Base-by-base conservation (phyloP, 2,329 filamentous ascomycete genomes). In the Capronia epimyces region DNA sequence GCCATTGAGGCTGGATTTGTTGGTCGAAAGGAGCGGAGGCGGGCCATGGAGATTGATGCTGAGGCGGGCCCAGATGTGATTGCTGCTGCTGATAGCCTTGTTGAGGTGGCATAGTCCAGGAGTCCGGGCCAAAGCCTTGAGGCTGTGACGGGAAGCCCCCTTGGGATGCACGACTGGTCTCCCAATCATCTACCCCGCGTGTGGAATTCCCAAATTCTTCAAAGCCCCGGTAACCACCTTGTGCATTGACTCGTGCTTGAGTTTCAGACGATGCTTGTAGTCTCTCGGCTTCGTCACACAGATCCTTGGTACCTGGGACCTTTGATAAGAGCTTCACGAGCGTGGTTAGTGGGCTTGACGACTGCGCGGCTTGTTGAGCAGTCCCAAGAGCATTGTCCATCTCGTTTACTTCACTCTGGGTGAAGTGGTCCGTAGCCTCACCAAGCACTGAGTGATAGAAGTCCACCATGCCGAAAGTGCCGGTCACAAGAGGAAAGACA, bases 321-420 rank as follows among this genome's bases (percentile, higher is more conserved):
- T 91, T 84, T 40, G 79, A 76, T 18, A 96, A 70, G 2, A 93
- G 76, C 22, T 83, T 81, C 43, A 87, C 84, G 56, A 97, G 82
- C 49, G 84, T 79, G 32, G 68, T 68, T 66, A 80, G 46, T 2
- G 71, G 67, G 21, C 65, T 66, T 24, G 69, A 71, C 7, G 69
- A 68, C 18, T 66, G 60, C 6, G 73, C 71, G 37, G 68, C 65
- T 16, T 73, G 75, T 69, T 82, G 77, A 8, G 86, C 86, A 56
- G 83, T 83, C 58, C 83, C 82, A 40, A 93, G 75, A 3, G 83
- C 86, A 55, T 83, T 70, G 59, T 93, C 84, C 62, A 91, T 82
- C 66, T 91, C 84, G 50, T 89, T 86, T 29, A 93, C 82, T 65
- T 91, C 87, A 13, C 86, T 88, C 66, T 93, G 87, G 1, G 87